Conservation (phyloP, 1,284 basidiomycete genomes). For the Leccinum pallidistipes region DNA sequence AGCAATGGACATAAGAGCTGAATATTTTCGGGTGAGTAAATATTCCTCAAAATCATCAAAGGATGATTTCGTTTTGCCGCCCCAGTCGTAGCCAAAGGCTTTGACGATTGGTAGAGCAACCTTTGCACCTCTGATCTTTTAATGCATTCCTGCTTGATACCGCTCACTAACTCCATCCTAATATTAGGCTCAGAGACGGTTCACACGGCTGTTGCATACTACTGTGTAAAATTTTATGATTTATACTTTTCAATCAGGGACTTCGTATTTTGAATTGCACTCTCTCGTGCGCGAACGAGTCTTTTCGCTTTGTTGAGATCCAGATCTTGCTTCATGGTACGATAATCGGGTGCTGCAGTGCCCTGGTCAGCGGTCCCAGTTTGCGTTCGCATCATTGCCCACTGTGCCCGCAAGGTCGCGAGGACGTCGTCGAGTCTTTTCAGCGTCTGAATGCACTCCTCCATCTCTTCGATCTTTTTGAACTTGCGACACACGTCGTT, state of each 20-base stretch:
- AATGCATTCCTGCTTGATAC: not conserved
- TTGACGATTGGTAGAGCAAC: constrained; percentile 37
- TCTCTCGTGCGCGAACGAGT: constrained; percentile 46
- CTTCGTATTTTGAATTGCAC: constrained; percentile 30
- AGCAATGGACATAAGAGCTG: not conserved
- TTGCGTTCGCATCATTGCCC: constrained; percentile 30
- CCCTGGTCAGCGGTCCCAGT: not conserved
- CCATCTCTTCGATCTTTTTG: constrained; percentile 63
- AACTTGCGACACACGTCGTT: constrained; percentile 70
- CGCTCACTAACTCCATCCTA: constrained; percentile 10
- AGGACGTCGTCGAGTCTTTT: constrained; percentile 62
- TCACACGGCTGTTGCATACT: constrained; percentile 3
- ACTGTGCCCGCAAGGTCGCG: constrained; percentile 50
- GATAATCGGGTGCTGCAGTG: constrained; percentile 39
- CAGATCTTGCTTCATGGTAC: constrained; percentile 35
- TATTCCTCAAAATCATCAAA: not conserved
- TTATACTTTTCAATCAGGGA: constrained; percentile 21
- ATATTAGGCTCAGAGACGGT: not conserved
- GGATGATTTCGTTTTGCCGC: constrained; percentile 40
- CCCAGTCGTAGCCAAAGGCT: constrained; percentile 36
- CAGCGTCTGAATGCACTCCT: constrained; percentile 58
- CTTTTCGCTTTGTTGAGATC: constrained; percentile 49
- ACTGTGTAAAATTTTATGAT: not conserved
- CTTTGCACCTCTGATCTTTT: constrained; percentile 34
- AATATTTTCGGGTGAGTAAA: constrained; percentile 15